Evolutionary conservation across 208 protist species (phyloP).

Genomic region (Wallacemonas rigidus): DNA sequence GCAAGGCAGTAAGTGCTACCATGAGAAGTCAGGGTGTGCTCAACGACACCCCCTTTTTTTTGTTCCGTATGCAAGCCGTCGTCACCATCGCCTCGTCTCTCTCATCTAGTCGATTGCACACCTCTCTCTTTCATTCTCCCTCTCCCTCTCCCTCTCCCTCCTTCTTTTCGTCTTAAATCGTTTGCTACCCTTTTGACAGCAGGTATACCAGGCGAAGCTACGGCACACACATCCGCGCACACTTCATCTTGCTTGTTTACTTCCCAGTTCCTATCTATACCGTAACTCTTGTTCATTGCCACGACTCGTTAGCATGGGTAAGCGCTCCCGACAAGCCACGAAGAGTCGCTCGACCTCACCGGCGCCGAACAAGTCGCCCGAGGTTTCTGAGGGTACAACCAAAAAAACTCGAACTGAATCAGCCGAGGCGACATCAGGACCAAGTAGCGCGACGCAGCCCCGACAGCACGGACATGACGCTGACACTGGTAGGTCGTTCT

Average conservation of each 20-base stretch:
- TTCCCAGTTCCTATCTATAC: neutral
- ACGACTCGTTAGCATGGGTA: neutral
- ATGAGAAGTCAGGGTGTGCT: too few relatives aligned
- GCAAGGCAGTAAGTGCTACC: too few relatives aligned
- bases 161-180: neutral
- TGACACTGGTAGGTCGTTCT: neutral
- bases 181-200: neutral
- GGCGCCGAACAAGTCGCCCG: neutral
- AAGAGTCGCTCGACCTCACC: slow-evolving; percentile 9
- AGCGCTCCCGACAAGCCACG: slow-evolving; percentile 3
- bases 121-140: neutral
- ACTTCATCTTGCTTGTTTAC: neutral
- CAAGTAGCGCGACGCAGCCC: neutral
- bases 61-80: neutral
- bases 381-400: neutral
- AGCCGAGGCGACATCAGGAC: neutral
- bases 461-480: neutral
- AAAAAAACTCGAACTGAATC: slow-evolving; percentile 4
- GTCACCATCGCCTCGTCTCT: neutral
- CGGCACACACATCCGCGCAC: too few relatives aligned
- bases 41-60: too few relatives aligned
- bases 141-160: neutral
- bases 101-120: slow-evolving; percentile 1
- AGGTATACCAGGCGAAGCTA: too few relatives aligned
- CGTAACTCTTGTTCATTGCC: neutral